Evolutionary conservation across 192 early-diverging fungal species (phyloP), one percentile per base, ranked within the genome.

Genomic region (Kickxella alabastrina): DNA sequence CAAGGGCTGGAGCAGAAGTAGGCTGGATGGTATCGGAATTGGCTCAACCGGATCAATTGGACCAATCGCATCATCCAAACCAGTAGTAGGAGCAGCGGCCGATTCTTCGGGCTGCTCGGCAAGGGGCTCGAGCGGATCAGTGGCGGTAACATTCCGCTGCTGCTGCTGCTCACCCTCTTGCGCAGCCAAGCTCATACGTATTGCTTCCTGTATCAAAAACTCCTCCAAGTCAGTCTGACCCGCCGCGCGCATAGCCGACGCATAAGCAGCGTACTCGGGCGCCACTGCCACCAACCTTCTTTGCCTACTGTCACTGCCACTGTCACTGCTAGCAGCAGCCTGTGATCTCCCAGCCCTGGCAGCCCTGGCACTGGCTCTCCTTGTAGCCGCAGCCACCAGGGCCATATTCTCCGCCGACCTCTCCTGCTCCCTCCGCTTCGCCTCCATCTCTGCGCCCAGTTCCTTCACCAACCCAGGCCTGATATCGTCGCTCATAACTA

Each of bases 171-270:
- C n/a, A n/a, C n/a, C 77, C 29, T 86, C 79, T 31, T 80, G 66
- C 48, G 85, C 87, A 42, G 77, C 65, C 34, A 93, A 57, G 55
- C 84, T 87, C 49, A 84, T 65, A 32, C 93, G 68, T 23, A 97
- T 89, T 1, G 94, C 94, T 64, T 95, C 90, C 80, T 93, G 85
- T 1, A 97, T 60, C 92, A 97, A 85, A 56, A 90, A 66, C 51
- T 97, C 94, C 49, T 97, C 93, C 21, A 97, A 50, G 51, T 97
- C 88, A 14, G 83, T 83, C 19, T 86, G 61, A 10, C 66, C 66
- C 25, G 66, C 90, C 59, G 90, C 85, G 18, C 84, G 67, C 85
- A 92, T 85, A 0, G 85, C 90, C 0, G 68, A 50, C 7, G 83
- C 43, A 31, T 85, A 87, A 19, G 71, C 63, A 43, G 64, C 62